Percentiles rank a stretch among this genome's conserved stretches.
phyloP scores from a whole-genome alignment of 306 rosid species.

The Prunus armeniaca region DNA sequence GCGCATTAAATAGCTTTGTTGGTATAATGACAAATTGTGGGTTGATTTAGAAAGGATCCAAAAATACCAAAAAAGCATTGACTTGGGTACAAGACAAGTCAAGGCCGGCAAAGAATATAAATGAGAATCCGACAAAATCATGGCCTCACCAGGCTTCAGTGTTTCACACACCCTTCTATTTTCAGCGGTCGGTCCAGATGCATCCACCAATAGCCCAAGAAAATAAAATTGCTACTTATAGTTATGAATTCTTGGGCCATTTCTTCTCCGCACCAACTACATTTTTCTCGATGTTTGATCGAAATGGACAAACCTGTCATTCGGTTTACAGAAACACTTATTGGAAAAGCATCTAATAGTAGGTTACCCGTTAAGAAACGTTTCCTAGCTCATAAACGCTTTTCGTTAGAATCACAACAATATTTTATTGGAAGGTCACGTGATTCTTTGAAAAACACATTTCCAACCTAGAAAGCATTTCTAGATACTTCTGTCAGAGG shows the following conservation, averaged over 20 bases:
- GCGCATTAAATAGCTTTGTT: not conserved
- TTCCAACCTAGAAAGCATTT: not conserved
- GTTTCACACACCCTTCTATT: not conserved
- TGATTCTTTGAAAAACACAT: not conserved
- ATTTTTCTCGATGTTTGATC: not conserved
- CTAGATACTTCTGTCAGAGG: not conserved
- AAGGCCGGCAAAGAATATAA: not conserved
- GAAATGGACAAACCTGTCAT: not conserved
- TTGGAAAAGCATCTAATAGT: not conserved
- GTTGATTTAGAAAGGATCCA: not conserved
- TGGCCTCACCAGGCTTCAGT: not conserved
- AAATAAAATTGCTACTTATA: not conserved
- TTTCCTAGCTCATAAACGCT: not conserved
- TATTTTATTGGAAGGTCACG: not conserved
- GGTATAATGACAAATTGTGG: slow-evolving; percentile 1
- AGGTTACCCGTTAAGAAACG: not conserved
- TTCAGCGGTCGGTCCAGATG: not conserved
- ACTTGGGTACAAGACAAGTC: not conserved
- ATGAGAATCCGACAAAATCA: not conserved
- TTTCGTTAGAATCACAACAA: not conserved
- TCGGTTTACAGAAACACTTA: not conserved
- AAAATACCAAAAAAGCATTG: not conserved
- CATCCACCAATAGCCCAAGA: not conserved
- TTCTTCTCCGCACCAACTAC: not conserved
- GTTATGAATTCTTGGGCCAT: no score